Evolutionary conservation across 768 basidiomycete genomes (phyloP), one percentile per base, ranked within the genome.

Genomic region (Chalciporus piperatus): DNA sequence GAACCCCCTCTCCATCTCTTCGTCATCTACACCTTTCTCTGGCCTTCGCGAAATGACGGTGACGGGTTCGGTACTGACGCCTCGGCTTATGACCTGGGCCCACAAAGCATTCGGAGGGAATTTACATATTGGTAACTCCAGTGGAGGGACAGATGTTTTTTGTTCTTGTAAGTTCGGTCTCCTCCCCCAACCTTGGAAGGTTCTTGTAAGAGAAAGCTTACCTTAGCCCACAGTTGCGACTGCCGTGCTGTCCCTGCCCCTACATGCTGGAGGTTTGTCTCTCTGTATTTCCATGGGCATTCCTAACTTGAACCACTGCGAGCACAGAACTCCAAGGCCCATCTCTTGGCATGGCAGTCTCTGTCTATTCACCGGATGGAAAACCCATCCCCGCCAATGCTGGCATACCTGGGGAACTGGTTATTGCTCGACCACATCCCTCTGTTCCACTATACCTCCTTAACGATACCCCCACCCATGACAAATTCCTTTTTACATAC

Each of bases 141-240:
- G 84, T 39, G 87, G 87, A 22, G 87, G 87, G 16, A 89, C 87
- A 17, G 87, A 89, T 64, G 78, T 89, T 10, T 86, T 82, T 59
- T 68, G 77, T 52, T 70, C 76, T 27, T 84, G 86, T 87, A 55
- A 67, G 84, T 74, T 13, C 27, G 22, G 22, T 4, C 4, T 4
- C 22, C 4, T 4, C 22, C 22, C 10, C 25, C 19, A 8, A 12
- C 4, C 3, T 43, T 43, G 25, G 27, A 9, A 9, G 14, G 8
- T 3, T 14, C 3, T 32, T 28, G 50, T 43, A 32, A 41, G 11
- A 37, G n/a, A 6, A 27, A 10, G 17, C 44, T 48, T 5, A 50
- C 37, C 48, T 39, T 33, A 48, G 44, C 37, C 20, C 37, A n/a
- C 35, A 89, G 87, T 89, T 49, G 78, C 85, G 19, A 75, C 74